These are phyloP conservation scores for Tylopilus intermedius DNA, from an alignment of 768 basidiomycete genomes.

Conservation along the genomic window DNA sequence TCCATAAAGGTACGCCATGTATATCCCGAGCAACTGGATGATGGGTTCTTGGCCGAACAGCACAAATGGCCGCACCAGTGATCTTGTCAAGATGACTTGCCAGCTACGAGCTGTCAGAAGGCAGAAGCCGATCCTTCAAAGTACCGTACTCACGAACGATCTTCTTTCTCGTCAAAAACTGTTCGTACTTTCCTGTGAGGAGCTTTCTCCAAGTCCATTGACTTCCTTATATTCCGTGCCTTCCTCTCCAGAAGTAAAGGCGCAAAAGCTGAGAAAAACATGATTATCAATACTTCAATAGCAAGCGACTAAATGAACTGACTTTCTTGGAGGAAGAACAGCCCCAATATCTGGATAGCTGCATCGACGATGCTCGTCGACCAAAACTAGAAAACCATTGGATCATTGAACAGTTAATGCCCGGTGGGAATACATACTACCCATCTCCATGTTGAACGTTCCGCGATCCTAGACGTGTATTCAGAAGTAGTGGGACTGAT, in stretches of 20 bases:
- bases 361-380: constrained; percentile 57
- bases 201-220: constrained; percentile 46
- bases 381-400: constrained; percentile 47
- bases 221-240: constrained; percentile 41
- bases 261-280: constrained; percentile 20
- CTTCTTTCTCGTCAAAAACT: constrained; percentile 37
- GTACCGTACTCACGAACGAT: constrained; percentile 39
- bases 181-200: constrained; percentile 39
- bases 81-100: constrained; percentile 45
- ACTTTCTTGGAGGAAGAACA: constrained; percentile 64
- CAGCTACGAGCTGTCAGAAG: constrained; percentile 35
- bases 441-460: constrained; percentile 68
- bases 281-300: constrained; percentile 12
- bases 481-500: neutral
- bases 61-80: constrained; percentile 63
- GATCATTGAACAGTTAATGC: neutral
- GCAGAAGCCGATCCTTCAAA: neutral
- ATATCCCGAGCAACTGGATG: constrained; percentile 60
- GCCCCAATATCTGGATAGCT: constrained; percentile 48
- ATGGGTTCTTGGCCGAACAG: constrained; percentile 61
- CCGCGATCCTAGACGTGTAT: constrained; percentile 9
- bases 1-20: constrained; percentile 69
- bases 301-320: constrained; percentile 13
- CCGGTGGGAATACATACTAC: constrained; percentile 39
- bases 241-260: constrained; percentile 43